Evolutionary conservation across 164 flowering plant species (phyloP), one percentile per base, ranked within the genome.

Genomic region (Aristolochia fimbriata): DNA sequence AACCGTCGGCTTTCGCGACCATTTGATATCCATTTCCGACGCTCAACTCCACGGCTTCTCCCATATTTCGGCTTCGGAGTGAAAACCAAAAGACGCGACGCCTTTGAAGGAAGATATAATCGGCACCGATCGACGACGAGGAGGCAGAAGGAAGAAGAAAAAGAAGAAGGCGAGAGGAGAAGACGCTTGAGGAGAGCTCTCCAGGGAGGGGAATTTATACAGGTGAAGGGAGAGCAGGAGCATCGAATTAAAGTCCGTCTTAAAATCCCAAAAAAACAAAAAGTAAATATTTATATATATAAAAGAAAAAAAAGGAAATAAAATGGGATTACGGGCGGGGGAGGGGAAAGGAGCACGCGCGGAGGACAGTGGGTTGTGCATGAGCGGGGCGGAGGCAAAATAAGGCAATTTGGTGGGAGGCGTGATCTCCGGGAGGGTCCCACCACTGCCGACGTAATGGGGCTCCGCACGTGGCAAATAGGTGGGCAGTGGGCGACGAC

Each of bases 31-130:
- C 43, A 10, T 37, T 37, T 7, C 10, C 43, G 8, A 37, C 11
- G 43, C 43, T 37, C 43, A 37, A 6, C 43, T 37, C 43, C 43
- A 37, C 58, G 43, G 80, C 51, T 70, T 73, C 84, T 53, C 73
- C 82, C 54, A 80, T n/a, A n/a, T 81, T 65, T 84, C 86, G 57
- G 76, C 82, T 13, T 37, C 30, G 21, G 23, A 0, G 6, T 58
- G 24, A 19, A 0, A 12, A 53, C 6, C 2, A 10, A 4, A 24
- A 19, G 6, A 20, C 16, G 47, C 25, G n/a, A n/a, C n/a, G n/a
- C n/a, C n/a, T n/a, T n/a, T n/a, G n/a, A n/a, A n/a, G n/a, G n/a
- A n/a, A n/a, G n/a, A n/a, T n/a, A n/a, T n/a, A n/a, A n/a, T n/a
- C n/a, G n/a, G n/a, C n/a, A n/a, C n/a, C n/a, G n/a, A n/a, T n/a